These are phyloP conservation scores for Pestalotiopsis sp. DNA, from an alignment of 2,329 filamentous ascomycete species.

Conservation along the genomic window DNA sequence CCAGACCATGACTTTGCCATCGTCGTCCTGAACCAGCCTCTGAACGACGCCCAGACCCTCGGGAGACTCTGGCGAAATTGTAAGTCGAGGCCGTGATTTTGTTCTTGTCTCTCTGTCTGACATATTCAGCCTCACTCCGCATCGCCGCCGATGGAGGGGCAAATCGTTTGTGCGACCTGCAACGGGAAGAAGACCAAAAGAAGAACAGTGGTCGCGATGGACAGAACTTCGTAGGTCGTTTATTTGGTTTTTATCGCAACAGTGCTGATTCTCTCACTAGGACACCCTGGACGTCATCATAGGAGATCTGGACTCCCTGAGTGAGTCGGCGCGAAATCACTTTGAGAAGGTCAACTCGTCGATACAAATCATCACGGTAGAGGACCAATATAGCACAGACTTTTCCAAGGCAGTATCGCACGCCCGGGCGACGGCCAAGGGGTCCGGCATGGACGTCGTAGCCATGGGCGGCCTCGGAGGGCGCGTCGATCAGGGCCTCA, in stretches of 20 bases:
- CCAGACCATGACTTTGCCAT: conserved; percentile 43
- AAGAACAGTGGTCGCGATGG: conserved; percentile 6
- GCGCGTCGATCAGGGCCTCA: conserved; percentile 88
- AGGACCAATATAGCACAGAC: conserved; percentile 87
- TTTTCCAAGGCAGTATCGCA: conserved; percentile 76
- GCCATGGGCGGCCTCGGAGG: conserved; percentile 84
- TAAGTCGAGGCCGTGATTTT: conserved; percentile 13
- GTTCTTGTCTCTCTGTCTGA: conserved; percentile 19
- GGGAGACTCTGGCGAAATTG: conserved; percentile 28
- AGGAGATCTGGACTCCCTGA: conserved; percentile 88
- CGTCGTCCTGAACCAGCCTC: conserved; percentile 62
- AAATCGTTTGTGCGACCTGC: conserved; percentile 63
- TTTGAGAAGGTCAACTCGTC: conserved; percentile 55
- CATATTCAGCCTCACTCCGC: conserved; percentile 55
- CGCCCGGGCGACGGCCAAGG: conserved; percentile 14
- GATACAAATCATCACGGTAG: conserved; percentile 65
- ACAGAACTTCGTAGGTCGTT: neutral
- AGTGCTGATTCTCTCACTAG: conserved; percentile 27
- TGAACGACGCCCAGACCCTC: conserved; percentile 33
- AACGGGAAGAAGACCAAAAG: conserved; percentile 5
- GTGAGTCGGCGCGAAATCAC: conserved; percentile 59
- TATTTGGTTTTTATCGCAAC: too few species aligned
- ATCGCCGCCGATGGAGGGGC: conserved; percentile 92
- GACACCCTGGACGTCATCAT: conserved; percentile 71
- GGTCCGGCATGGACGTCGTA: conserved; percentile 58